A percentile compares a stretch with the other conserved stretches of the same genome.
phyloP scores from a whole-genome alignment of 441 rosid genomes.

The Erysimum cheiri region DNA sequence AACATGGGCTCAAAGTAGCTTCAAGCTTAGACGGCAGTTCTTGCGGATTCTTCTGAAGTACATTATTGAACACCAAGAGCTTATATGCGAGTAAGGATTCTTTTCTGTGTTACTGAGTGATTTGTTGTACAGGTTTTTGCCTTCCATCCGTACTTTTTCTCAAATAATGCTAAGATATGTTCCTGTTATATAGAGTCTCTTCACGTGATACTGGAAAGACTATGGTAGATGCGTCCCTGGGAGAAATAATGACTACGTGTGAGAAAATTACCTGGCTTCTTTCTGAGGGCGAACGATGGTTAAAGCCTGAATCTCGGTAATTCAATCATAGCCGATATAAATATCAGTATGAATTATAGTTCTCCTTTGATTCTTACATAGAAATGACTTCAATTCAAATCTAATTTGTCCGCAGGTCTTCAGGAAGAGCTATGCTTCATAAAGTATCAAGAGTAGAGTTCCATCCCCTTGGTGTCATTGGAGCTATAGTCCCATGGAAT shows the following conservation, averaged over 20 bases:
- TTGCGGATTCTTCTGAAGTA: conserved; percentile 91
- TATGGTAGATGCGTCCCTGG: conserved; percentile 98
- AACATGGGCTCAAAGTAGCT: conserved; percentile 90
- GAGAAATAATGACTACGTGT: conserved; percentile 99
- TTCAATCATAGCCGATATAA: not conserved
- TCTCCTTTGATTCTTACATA: conserved; percentile 7
- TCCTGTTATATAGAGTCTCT: conserved; percentile 66
- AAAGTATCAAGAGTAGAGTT: conserved; percentile 92
- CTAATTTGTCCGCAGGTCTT: conserved; percentile 58
- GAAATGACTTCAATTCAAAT: conserved; percentile 6
- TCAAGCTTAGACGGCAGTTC: conserved; percentile 94
- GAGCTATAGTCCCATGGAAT: conserved; percentile 99
- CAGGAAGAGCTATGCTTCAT: conserved; percentile 97
- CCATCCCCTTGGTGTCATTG: conserved; percentile 94
- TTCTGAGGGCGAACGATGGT: conserved; percentile 97
- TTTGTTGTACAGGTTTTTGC: conserved; percentile 10
- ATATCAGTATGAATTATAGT: not conserved
- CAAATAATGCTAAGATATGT: conserved; percentile 17
- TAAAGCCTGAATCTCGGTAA: conserved; percentile 93
- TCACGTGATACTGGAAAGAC: conserved; percentile 99
- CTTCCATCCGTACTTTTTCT: not conserved
- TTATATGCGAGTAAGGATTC: conserved; percentile 93
- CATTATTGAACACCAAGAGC: conserved; percentile 91
- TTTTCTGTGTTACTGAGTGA: conserved; percentile 22
- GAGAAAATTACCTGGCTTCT: conserved; percentile 99